Evolutionary conservation across 2,329 filamentous ascomycete species (phyloP), one percentile per base, ranked within the genome.

Genomic region (Neofusicoccum umdonicola): DNA sequence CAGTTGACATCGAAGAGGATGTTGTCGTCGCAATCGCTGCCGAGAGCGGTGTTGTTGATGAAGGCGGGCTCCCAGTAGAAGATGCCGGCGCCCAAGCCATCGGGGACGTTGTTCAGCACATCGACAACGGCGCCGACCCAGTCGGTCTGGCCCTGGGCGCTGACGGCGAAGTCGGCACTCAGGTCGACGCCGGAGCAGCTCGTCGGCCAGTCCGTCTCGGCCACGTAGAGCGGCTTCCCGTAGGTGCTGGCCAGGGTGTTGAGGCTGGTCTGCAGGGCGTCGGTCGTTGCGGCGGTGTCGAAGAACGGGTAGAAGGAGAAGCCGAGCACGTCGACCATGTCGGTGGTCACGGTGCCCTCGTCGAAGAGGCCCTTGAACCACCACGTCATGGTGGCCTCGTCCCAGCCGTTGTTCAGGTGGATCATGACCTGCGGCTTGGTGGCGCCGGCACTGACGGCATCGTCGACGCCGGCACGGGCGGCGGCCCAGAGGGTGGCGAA

Each of bases 41-140:
- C 88, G 60, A 91, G 74, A 0, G 76, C 83, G 11, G 84, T 82
- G 74, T 90, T 91, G 47, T 86, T 80, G 67, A 91, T 80, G 88
- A 88, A 92, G 0, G 85, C 87, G 0, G 88, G 88, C 73, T 92
- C 89, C 89, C 89, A 92, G 69, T 91, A 92, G 67, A 88, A 91
- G 7, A 92, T 50, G 0, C 88, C 90, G 4, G 75, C 34, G 79
- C 61, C 61, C 4, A 63, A 75, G 0, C 87, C 87, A 1, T 82
- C 81, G 1, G 75, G 79, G 0, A 87, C 82, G 1, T 77, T 81
- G 1, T 79, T 77, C 0, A 91, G 83, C 1, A 86, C 78, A 1
- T 78, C 78, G 0, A 87, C 87, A 17, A 92, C 81, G 65, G 83
- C 77, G 74, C 85, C 79, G 62, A 92, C 75, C 75, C 87, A 92